A percentile compares a stretch with the other conserved stretches of the same genome.
These are phyloP conservation scores for Hura crepitans DNA, from an alignment of 441 rosid species.

Conservation along the genomic window DNA sequence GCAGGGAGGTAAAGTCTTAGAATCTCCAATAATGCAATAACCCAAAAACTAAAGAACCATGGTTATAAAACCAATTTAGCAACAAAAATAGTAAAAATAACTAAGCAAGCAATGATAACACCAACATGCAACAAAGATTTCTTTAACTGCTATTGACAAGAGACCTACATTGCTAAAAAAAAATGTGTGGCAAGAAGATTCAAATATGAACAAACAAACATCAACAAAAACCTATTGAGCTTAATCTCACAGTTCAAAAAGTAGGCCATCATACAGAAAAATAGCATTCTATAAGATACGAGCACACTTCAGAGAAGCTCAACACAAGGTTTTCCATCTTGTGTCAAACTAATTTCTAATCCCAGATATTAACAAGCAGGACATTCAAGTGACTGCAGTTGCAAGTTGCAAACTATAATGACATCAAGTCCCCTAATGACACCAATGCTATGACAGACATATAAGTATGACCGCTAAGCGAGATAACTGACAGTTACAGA, in stretches of 20 bases:
- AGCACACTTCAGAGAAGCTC: neutral
- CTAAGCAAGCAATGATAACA: neutral
- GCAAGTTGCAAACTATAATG: conserved; percentile 6
- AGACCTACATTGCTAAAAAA: neutral
- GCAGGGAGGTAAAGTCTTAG: neutral
- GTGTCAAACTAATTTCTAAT: neutral
- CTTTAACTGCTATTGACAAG: neutral
- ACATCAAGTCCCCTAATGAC: no score
- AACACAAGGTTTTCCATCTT: neutral
- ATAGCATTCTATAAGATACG: neutral
- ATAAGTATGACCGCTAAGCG: no score
- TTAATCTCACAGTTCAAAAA: neutral
- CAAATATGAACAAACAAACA: conserved; percentile 1
- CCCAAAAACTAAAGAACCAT: neutral
- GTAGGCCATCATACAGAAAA: neutral
- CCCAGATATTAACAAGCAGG: neutral
- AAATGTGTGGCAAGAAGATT: neutral
- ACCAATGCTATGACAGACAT: neutral
- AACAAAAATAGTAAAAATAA: neutral
- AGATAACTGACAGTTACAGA: no score
- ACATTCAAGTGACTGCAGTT: neutral
- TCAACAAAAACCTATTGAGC: neutral
- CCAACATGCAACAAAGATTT: neutral
- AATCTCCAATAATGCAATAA: neutral
- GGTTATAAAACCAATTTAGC: neutral